These are phyloP conservation scores for Trichoderma koningiopsis DNA, from an alignment of 2,329 filamentous ascomycete genomes.

Conservation along the genomic window DNA sequence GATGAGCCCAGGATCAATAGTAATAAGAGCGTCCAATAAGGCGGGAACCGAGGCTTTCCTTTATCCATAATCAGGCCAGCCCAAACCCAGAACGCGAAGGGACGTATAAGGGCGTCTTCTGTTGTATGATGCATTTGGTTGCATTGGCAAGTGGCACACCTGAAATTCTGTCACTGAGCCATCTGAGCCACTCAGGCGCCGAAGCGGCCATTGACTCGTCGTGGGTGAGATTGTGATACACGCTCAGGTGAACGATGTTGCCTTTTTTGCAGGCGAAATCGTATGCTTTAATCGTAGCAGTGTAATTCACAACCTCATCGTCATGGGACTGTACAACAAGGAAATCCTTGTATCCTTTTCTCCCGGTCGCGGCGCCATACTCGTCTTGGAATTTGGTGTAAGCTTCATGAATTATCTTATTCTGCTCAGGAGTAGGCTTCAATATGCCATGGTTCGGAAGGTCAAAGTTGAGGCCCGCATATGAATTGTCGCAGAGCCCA, in stretches of 20 bases:
- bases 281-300: slow-evolving; percentile 16
- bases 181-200: slow-evolving; percentile 24
- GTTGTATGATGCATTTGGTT: not conserved
- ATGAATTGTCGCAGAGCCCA: not conserved
- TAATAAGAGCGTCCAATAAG: not conserved
- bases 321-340: slow-evolving; percentile 27
- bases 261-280: not conserved
- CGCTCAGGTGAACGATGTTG: slow-evolving; percentile 25
- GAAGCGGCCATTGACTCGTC: slow-evolving; percentile 5
- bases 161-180: not conserved
- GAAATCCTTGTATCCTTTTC: slow-evolving; percentile 6
- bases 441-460: not conserved
- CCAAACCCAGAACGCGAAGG: not conserved
- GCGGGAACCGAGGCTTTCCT: not conserved
- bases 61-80: not conserved
- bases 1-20: not conserved
- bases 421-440: slow-evolving; percentile 17
- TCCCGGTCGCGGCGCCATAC: slow-evolving; percentile 21
- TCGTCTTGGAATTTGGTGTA: not conserved
- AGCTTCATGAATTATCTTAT: slow-evolving; percentile 1
- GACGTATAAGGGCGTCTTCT: not conserved
- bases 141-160: not conserved
- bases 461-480: slow-evolving; percentile 13
- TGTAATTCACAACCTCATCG: slow-evolving; percentile 21
- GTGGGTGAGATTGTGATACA: slow-evolving; percentile 16